These are phyloP conservation scores for Tympanopsis confertula DNA, from an alignment of 2,329 filamentous ascomycete genomes.

Conservation along the genomic window DNA sequence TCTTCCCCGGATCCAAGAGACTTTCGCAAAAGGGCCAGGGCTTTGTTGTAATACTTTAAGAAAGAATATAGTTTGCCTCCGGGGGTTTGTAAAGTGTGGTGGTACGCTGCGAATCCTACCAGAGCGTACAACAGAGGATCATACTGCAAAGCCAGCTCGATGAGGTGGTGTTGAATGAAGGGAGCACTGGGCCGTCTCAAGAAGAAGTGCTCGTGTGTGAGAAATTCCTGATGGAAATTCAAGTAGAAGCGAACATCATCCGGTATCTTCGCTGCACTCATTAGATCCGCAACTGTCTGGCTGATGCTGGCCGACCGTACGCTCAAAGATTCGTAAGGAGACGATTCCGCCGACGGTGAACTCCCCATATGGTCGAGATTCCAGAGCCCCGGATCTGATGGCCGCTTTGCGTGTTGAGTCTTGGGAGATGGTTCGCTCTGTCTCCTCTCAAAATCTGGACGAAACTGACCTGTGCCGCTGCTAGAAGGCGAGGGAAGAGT, in stretches of 20 bases:
- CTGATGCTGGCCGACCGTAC: not conserved
- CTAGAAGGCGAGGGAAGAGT: too few relatives aligned
- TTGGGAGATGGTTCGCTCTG: too few relatives aligned
- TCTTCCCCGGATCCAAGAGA: conserved; percentile 38
- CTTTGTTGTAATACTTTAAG: conserved; percentile 49
- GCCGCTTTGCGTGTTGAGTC: too few relatives aligned
- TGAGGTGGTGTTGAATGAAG: conserved; percentile 42
- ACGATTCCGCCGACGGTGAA: not conserved
- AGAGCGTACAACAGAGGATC: conserved; percentile 50
- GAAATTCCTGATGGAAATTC: conserved; percentile 41
- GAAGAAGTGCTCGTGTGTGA: conserved; percentile 47
- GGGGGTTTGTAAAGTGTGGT: conserved; percentile 40
- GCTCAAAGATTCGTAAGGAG: not conserved
- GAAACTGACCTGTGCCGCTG: too few relatives aligned
- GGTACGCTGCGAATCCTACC: conserved; percentile 54
- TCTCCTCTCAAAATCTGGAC: too few relatives aligned
- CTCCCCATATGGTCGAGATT: not conserved
- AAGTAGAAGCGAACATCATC: conserved; percentile 46
- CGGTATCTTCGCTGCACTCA: conserved; percentile 13
- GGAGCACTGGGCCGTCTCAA: conserved; percentile 36
- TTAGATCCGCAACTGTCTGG: not conserved
- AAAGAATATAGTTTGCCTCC: conserved; percentile 45
- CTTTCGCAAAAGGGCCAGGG: conserved; percentile 41
- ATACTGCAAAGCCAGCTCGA: conserved; percentile 43
- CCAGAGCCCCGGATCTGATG: not conserved